Conservation (phyloP, 257 asterid genomes). For the Nicotiana attenuata region DNA sequence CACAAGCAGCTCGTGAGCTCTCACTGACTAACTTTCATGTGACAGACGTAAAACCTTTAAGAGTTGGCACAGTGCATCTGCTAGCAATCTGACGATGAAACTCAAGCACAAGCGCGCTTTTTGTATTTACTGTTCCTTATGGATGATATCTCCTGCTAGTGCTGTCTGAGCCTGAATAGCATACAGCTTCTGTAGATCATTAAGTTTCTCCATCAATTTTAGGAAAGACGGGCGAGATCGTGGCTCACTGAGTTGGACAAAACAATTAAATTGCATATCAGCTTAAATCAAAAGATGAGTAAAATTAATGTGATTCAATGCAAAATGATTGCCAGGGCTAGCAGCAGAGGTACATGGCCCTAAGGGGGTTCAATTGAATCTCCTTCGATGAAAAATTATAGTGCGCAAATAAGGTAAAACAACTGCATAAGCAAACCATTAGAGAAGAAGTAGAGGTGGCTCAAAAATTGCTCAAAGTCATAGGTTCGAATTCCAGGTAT, state of each 20-base stretch:
- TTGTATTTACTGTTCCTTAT: constrained; percentile 39
- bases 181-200: constrained; percentile 49
- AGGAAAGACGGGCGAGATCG: constrained; percentile 61
- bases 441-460: background rate
- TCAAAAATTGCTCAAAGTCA: too few species aligned
- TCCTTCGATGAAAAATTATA: too few species aligned
- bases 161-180: constrained; percentile 52
- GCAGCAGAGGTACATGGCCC: too few species aligned
- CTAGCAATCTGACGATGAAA: background rate
- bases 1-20: constrained; percentile 15
- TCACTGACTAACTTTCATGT: background rate
- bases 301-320: background rate
- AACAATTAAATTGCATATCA: constrained; percentile 10
- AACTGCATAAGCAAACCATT: too few species aligned
- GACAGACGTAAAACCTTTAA: background rate
- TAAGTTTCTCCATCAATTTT: constrained; percentile 70
- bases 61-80: background rate
- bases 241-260: constrained; percentile 53
- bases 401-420: too few species aligned
- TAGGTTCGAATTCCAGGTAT: too few species aligned
- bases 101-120: constrained; percentile 18
- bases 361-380: too few species aligned
- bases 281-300: background rate
- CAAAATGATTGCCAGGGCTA: constrained; percentile 18
- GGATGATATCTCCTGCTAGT: constrained; percentile 28